Base-by-base conservation (phyloP, 768 basidiomycete genomes). In the Leccinum disarticulatum region DNA sequence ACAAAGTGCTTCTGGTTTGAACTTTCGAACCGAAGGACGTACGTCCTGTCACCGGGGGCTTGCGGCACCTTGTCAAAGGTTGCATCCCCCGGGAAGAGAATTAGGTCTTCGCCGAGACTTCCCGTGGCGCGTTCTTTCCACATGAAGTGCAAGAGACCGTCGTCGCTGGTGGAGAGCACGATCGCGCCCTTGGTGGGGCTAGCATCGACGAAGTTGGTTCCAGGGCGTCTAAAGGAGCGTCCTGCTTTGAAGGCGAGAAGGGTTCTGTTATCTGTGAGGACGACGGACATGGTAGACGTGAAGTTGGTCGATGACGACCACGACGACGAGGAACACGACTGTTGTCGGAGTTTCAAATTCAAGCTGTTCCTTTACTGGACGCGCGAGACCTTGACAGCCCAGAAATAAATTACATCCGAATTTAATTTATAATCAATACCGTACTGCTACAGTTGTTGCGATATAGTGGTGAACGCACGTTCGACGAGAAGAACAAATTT, bases 1-100 rank as follows among this genome's bases (percentile, higher is more conserved):
- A 95, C 94, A 73, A 97, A 96, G 73, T 95, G 90, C 62, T 86
- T 84, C 69, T 93, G 90, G 70, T 93, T 83, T 14, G 93, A 95
- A 22, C 91, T 93, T 0, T 89, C 87, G 77, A 97, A 96, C 75
- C 91, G 93, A 72, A 96, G 87, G 62, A 95, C 91, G 66, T 91
- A 93, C 5, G 88, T 86, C 61, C 93, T 79, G 6, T 90, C 91
- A 33, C 78, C 78, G 0, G 76, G 69, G 10, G 88, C 82, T 67
- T 92, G 84, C 2, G 82, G 61, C 10, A 95, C 88, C 73, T 87
- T 88, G 65, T 80, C 80, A 69, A 97, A 93, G 1, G 80, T 83
- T 4, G 94, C 93, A 73, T 97, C 94, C 2, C 84, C 82, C 1
- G 93, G 92, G 72, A 95, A 92, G 55, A 96, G 76, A 62, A 96